These are phyloP conservation scores for Fusarium vanettenii DNA, from an alignment of 2,329 filamentous ascomycete genomes.

Conservation along the genomic window DNA sequence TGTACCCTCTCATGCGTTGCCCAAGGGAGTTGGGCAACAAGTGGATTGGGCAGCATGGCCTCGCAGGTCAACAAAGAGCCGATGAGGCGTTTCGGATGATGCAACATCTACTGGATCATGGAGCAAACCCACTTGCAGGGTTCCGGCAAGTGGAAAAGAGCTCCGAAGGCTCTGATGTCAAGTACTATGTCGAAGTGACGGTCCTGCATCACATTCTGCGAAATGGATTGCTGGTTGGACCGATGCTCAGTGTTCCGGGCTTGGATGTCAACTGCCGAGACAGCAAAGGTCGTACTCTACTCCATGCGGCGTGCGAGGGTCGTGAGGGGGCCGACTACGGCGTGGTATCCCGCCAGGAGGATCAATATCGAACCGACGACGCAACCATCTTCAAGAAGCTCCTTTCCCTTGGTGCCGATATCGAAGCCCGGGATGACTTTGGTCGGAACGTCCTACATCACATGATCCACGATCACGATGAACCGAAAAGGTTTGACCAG, in stretches of 20 bases:
- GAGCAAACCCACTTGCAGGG: slow-evolving; percentile 41
- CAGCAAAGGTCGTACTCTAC: slow-evolving; percentile 37
- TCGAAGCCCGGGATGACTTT: slow-evolving; percentile 34
- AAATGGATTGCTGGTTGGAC: slow-evolving; percentile 5
- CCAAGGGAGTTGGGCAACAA: neutral
- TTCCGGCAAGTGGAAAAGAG: neutral
- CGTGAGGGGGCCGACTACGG: slow-evolving; percentile 8
- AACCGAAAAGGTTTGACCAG: neutral
- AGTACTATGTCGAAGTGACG: slow-evolving; percentile 21
- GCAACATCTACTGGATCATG: slow-evolving; percentile 36
- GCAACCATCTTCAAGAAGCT: slow-evolving; percentile 32
- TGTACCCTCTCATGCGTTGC: slow-evolving; percentile 22
- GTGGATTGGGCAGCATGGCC: neutral
- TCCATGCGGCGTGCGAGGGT: slow-evolving; percentile 38
- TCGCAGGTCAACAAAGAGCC: neutral
- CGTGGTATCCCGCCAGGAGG: neutral
- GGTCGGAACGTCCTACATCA: slow-evolving; percentile 39
- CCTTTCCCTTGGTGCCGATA: slow-evolving; percentile 38
- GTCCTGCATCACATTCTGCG: slow-evolving; percentile 38
- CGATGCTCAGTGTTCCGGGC: slow-evolving; percentile 28
- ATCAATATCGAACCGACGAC: neutral
- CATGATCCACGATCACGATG: slow-evolving; percentile 9
- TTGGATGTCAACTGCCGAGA: slow-evolving; percentile 43
- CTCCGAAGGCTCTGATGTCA: neutral
- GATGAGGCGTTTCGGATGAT: slow-evolving; percentile 6